Percentiles rank a stretch among this genome's conserved stretches.
Conservation (phyloP, 192 early-diverging fungal genomes). For the Gaertneriomyces semiglobifer region DNA sequence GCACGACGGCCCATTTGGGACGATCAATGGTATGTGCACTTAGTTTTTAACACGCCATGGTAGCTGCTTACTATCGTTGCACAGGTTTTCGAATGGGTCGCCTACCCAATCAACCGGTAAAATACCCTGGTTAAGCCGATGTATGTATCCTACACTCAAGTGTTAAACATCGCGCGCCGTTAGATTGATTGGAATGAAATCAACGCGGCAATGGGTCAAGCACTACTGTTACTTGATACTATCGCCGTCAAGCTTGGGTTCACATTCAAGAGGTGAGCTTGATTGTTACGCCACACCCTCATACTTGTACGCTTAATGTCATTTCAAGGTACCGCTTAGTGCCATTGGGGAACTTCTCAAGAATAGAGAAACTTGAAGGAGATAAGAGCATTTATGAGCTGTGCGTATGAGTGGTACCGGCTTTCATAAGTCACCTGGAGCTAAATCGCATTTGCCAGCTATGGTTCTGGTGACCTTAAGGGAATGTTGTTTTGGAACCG, state of each 20-base stretch:
- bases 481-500: slow-evolving; percentile 78
- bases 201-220: slow-evolving; percentile 94
- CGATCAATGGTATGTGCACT: slow-evolving; percentile 71
- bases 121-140: background rate
- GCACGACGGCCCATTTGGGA: slow-evolving; percentile 80
- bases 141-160: background rate
- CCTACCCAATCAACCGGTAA: slow-evolving; percentile 64
- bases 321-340: slow-evolving; percentile 68
- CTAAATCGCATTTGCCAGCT: slow-evolving; percentile 36
- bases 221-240: slow-evolving; percentile 78
- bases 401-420: slow-evolving; percentile 42
- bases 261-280: slow-evolving; percentile 66
- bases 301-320: background rate
- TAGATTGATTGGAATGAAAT: slow-evolving; percentile 94
- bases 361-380: slow-evolving; percentile 78
- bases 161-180: slow-evolving; percentile 9
- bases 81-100: slow-evolving; percentile 78
- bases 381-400: slow-evolving; percentile 76
- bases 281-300: too few relatives aligned
- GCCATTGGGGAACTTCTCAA: slow-evolving; percentile 88
- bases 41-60: slow-evolving; percentile 7
- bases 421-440: background rate
- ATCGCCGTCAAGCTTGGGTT: slow-evolving; percentile 81
- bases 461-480: slow-evolving; percentile 82
- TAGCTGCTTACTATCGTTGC: background rate